Conservation (phyloP, 2,329 filamentous ascomycete species). For the Sclerotinia borealis region DNA sequence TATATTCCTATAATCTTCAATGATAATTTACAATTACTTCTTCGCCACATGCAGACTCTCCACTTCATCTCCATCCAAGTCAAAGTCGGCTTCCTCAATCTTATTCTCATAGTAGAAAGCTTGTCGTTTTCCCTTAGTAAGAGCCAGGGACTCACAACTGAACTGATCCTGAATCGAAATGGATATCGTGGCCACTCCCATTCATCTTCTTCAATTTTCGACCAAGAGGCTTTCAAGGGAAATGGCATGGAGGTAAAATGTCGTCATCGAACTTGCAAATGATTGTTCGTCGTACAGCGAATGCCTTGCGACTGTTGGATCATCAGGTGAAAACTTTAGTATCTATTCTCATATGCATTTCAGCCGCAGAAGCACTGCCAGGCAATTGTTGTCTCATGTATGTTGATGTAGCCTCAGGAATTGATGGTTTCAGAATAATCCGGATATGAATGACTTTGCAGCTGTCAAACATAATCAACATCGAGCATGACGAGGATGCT, state of each 20-base stretch:
- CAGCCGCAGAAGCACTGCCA: background rate
- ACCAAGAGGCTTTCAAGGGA: background rate
- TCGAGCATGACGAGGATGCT: background rate
- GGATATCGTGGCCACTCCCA: background rate
- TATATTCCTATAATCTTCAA: slow-evolving; percentile 9
- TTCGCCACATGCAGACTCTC: background rate
- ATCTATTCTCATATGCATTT: background rate
- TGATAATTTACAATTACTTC: slow-evolving; percentile 13
- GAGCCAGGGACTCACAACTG: background rate
- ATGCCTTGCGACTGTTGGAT: background rate
- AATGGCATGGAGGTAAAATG: background rate
- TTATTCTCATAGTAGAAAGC: background rate
- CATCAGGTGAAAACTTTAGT: background rate
- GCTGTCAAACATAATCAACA: background rate
- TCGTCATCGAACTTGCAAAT: background rate
- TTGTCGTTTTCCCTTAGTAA: background rate
- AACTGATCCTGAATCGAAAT: background rate
- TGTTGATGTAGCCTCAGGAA: background rate
- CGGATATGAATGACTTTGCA: background rate
- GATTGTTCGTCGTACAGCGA: background rate
- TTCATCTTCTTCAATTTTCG: background rate
- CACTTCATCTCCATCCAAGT: background rate
- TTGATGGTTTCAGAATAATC: background rate
- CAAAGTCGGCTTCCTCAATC: background rate
- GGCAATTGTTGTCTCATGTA: background rate